Evolutionary conservation across 805 yeast genomes (phyloP), one percentile per base, ranked within the genome.

Genomic region (Candida manassasensis): DNA sequence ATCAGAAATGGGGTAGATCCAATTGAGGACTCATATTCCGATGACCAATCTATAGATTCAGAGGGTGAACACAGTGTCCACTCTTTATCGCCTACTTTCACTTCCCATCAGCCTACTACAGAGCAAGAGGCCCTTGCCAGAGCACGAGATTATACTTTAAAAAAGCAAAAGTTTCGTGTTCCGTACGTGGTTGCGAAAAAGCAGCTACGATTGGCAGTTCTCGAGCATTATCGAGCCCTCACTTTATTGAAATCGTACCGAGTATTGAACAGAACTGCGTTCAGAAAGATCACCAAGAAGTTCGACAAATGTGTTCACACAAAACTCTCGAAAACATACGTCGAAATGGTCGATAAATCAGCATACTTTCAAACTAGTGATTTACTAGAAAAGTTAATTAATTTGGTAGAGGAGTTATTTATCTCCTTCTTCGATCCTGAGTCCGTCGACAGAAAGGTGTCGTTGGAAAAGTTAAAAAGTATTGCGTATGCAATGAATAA

Each of bases 231-330:
- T 55, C 69, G 90, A 39, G 75, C 84, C 6, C 62, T 87, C 42
- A 84, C 84, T 40, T 67, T 85, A 22, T 59, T 84, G 33, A 75
- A 75, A 43, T 81, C 85, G 0, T 93, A 79, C 55, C 70, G 85
- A 44, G 67, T 80, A 32, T 58, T 89, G 47, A 93, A 93, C 58
- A 70, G 88, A 19, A 88, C 95, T 0, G 98, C 94, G 0, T 78
- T 89, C 49, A 73, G 96, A 35, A 93, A 93, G 50, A 79, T 93
- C 49, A 69, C 87, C 39, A 93, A 93, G 53, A 93, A 93, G 56
- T 89, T 77, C 53, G 98, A 93, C 59, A 93, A 93, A 50, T 69
- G 81, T 4, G 69, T 80, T 2, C 53, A 63, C 9, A 63, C 75
- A 7, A 46, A 63, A 1, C 45, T 71, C 3, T 63, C 76, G 9